phyloP scores from a whole-genome alignment of 371 early-diverging fungal genomes.

The Chytridiales sp. region DNA sequence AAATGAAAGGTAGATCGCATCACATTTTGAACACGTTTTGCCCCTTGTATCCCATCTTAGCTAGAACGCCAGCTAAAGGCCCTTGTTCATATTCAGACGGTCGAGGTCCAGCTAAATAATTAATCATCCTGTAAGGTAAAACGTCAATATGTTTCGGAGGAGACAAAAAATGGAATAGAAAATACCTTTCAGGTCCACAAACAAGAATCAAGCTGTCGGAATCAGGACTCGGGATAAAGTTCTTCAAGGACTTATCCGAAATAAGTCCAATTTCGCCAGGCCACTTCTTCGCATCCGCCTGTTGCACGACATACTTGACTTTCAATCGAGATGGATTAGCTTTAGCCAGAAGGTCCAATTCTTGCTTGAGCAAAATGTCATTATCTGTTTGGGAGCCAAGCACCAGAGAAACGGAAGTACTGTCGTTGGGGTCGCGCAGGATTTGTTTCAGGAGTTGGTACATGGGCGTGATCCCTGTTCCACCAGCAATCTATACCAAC shows the following conservation, averaged over 20 bases:
- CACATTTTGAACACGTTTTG: constrained; percentile 31
- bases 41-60: constrained; percentile 71
- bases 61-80: constrained; percentile 70
- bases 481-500: constrained; percentile 45
- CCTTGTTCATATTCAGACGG: constrained; percentile 82
- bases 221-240: constrained; percentile 46
- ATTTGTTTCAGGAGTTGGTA: constrained; percentile 50
- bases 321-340: constrained; percentile 75
- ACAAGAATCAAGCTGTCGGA: constrained; percentile 67
- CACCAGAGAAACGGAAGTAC: constrained; percentile 81
- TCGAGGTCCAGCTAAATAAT: constrained; percentile 80
- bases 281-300: constrained; percentile 55
- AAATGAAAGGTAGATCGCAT: neutral
- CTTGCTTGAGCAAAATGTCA: constrained; percentile 82
- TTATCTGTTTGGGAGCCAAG: constrained; percentile 83
- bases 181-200: constrained; percentile 80
- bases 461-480: constrained; percentile 53
- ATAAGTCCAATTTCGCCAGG: constrained; percentile 70
- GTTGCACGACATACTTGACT: constrained; percentile 80
- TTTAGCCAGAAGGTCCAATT: constrained; percentile 71
- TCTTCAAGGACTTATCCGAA: constrained; percentile 61
- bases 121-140: constrained; percentile 61
- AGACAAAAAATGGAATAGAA: neutral
- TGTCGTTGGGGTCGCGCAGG: constrained; percentile 64
- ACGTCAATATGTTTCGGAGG: neutral